Evolutionary conservation across 352 stramenopile species (phyloP), one percentile per base, ranked within the genome.

Genomic region (Pythium brachiatum): DNA sequence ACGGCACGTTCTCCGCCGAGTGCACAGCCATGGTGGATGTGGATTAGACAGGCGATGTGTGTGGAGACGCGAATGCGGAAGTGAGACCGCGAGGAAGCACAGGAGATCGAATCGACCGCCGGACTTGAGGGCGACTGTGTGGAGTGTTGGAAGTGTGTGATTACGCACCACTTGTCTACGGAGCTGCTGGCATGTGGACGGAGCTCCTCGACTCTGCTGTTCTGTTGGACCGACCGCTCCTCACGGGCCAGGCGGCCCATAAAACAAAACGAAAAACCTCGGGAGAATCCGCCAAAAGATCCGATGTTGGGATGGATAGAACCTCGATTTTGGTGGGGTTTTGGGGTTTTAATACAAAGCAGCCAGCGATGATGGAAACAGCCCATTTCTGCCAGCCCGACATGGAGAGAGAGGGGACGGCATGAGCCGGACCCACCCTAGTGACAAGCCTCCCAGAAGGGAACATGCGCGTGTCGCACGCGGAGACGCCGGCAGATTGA

Each of bases 1-100:
- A 79, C 53, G 81, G 82, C 32, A 90, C 82, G 39, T 87, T 73
- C 62, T 93, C 81, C 18, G 70, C 75, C 60, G 73, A 32, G 21
- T 64, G 36, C 27, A 55, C 50, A 13, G 48, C 66, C 72, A 89
- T 87, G 31, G 54, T 54, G 58, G n/a, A 15, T 29, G 51, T 41
- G 6, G 34, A 52, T 20, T 16, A 4, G 44, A 13, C 5, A 9
- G 38, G 38, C 38, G 29, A 34, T 34, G 29, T 9, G 29, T 34
- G 9, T 36, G 16, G 25, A 39, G 4, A 20, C 6, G 32, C 7
- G 27, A 46, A 48, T 34, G 36, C 18, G 7, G 20, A 31, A 31
- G 43, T 51, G 43, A 31, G 23, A 27, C 43, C 20, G 23, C 9
- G 32, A 38, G 32, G 32, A 7, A 38, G 13, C 7, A 31, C 8